Base-by-base conservation (phyloP, 2,329 filamentous ascomycete species). In the Dactylellina drechsleri region DNA sequence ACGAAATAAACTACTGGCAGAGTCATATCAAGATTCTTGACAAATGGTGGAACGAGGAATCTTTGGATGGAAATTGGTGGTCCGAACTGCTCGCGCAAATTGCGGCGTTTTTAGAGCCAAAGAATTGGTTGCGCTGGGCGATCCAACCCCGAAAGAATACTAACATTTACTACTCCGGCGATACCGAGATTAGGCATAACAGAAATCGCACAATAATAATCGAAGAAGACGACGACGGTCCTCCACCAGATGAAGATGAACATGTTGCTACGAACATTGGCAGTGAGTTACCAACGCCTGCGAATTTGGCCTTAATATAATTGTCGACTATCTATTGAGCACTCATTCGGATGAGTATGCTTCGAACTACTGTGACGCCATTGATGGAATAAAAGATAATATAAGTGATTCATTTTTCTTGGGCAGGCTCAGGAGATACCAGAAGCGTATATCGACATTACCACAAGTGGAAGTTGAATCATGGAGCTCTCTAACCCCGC, bases 101-200 rank as follows among this genome's bases (percentile, higher is more conserved):
- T 2, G 45, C 53, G 1, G 68, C 68, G 2, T 75, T 75, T 15
- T 54, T 40, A 1, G 1, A 47, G 3, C 71, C 64, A 5, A 58
- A 75, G 49, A 75, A 75, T 28, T 75, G 57, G 58, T 58, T 65
- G 7, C 50, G 57, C n/a, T 75, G 71, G 71, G 45, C 45, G 31
- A 60, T 60, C 13, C 43, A 60, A 16, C 16, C 8, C 2, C 4
- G 18, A 23, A 18, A 52, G 7, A 50, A 36, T 1, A 20, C 10
- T 1, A 41, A 15, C 2, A 18, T 53, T 7, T 49, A 5, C 7
- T 43, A 7, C 8, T 15, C 26, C 15, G 47, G 49, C 2, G n/a
- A 18, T 23, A 13, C 47, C 13, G 36, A 12, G n/a, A n/a, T n/a
- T n/a, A n/a, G n/a, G n/a, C n/a, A n/a, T n/a, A n/a, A n/a, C n/a